Base-by-base conservation (phyloP, 164 flowering plant species). In the Magnolia sinica region DNA sequence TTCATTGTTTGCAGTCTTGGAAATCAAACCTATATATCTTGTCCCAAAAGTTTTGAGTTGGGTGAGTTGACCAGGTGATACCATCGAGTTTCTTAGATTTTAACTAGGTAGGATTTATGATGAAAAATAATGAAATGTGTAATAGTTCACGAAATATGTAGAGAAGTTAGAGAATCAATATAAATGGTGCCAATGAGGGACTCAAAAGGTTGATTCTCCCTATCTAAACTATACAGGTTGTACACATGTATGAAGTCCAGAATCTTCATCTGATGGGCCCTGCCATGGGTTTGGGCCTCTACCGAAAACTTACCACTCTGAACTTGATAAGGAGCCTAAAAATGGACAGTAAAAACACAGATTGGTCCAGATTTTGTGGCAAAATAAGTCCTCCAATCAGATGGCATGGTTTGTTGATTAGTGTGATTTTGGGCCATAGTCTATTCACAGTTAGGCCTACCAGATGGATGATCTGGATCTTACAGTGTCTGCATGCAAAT, bases 21-120 rank as follows among this genome's bases (percentile, higher is more conserved):
- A 49, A n/a, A 9, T 70, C 73, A 70, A n/a, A 70, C 55, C 49
- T 70, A 13, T 49, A 22, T 70, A 10, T 70, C 55, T 50, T 70
- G 58, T 10, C 29, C 58, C 24, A 50, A 69, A 69, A 55, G 45
- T 22, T n/a, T 66, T 66, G 45, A 27, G n/a, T 68, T 20, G 58
- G 73, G 73, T 50, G 55, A 49, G 58, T 50, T 37, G 73, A 45
- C 73, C 29, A 70, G 73, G 73, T 70, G 73, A 50, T 50, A 70
- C 24, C 14, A 23, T 31, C n/a, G 58, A 70, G 73, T 49, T 70
- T 70, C 22, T 50, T 69, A 69, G 27, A 69, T 69, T 69, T 70
- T 22, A 49, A 70, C 71, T 68, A 68, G 18, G 18, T 13, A 11
- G 19, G 71, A 65, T 65, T 65, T 29, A 65, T 11, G 22, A 65